Base-by-base conservation (phyloP, 306 rosid genomes). In the Malus asiatica region DNA sequence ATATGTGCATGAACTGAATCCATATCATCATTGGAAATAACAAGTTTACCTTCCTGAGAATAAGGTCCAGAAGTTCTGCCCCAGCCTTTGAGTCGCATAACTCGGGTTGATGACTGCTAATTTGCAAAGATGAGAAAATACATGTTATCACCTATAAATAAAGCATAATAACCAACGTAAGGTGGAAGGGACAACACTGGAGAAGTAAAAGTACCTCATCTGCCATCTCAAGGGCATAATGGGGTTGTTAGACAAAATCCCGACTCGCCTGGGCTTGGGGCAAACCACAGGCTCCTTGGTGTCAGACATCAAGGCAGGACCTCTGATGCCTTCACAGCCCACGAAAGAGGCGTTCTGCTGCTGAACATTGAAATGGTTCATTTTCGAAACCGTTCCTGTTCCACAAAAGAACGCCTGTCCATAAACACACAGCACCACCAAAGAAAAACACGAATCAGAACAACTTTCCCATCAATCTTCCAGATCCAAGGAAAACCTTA, bases 241-340 rank as follows among this genome's bases (percentile, higher is more conserved):
- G 29, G 81, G 80, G 82, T 72, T 53, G 73, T 79, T 88, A 20
- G 89, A 74, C 72, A 88, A 77, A 76, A 85, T 81, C 44, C 93
- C 97, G 4, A 93, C 88, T 38, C 97, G 88, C 23, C 95, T 84
- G 42, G 98, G 97, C 84, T 89, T 88, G 18, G 98, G 98, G 78
- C 95, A 93, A 76, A 89, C 83, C 77, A 89, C 81, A 60, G 93
- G 75, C 55, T 88, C 91, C 84, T 80, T 86, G 80, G 76, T 89
- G 81, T 90, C 91, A 68, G 76, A 61, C 44, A 76, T 40, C 33
- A 73, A 78, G 71, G 84, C 82, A 68, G 85, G 72, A 53, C 85
- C 81, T 60, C 87, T 77, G 75, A 82, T 79, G 84, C 86, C 97
- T 60, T 93, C 98, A 84, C 88, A 68, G 68, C 83, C 81, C 64